Evolutionary conservation across 495 filamentous ascomycete genomes (phyloP).

Genomic region (Aspergillus olivimuriae): DNA sequence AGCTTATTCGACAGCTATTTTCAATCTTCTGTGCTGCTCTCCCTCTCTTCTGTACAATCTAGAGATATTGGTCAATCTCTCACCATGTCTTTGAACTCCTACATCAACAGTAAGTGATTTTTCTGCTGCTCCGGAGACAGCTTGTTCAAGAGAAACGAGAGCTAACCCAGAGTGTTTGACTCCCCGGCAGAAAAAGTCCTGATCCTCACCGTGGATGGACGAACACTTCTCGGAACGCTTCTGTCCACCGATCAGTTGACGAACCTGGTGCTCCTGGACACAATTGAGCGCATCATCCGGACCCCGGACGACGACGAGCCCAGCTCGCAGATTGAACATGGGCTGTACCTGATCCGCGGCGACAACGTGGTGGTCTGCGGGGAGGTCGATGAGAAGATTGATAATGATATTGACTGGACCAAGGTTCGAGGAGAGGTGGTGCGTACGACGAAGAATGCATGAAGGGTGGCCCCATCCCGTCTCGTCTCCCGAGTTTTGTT

Average conservation of each 20-base stretch:
- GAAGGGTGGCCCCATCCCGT: no score
- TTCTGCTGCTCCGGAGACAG: neutral
- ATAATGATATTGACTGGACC: conserved; percentile 82
- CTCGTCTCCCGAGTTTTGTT: no score
- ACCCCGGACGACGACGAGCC: conserved; percentile 74
- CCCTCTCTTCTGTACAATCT: neutral
- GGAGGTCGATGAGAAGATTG: conserved; percentile 80
- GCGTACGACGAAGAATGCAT: conserved; percentile 72
- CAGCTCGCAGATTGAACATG: conserved; percentile 74
- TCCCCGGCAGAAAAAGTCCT: conserved; percentile 72
- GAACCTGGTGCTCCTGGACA: conserved; percentile 80
- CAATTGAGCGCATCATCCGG: conserved; percentile 85
- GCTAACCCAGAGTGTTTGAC: conserved; percentile 21
- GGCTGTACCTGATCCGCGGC: conserved; percentile 86
- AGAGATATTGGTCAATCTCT: neutral
- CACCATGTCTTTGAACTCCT: conserved; percentile 59
- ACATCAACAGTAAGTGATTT: conserved; percentile 55
- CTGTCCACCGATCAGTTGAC: conserved; percentile 87
- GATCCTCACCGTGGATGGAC: conserved; percentile 87
- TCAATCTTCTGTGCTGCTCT: neutral
- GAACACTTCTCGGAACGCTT: conserved; percentile 77
- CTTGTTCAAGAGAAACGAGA: neutral
- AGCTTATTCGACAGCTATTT: neutral
- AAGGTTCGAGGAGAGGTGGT: conserved; percentile 83
- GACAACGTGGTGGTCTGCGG: conserved; percentile 93